Evolutionary conservation across 805 yeast genomes (phyloP).

Genomic region (Ogataea dorogensis): DNA sequence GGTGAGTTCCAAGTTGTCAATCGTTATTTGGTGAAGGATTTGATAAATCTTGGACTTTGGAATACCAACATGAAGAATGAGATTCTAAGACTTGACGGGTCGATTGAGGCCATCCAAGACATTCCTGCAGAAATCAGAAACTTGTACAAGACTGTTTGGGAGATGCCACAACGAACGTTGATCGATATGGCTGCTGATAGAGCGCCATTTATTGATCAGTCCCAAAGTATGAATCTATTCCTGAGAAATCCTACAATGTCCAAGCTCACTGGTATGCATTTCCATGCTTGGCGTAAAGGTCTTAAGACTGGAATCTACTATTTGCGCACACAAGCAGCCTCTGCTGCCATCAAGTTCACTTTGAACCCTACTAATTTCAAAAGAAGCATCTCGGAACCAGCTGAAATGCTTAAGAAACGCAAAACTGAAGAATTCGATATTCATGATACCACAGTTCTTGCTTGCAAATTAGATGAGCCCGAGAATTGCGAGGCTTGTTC

Average conservation of each 20-base stretch:
- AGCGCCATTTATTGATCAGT: constrained; percentile 78
- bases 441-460: constrained; percentile 18
- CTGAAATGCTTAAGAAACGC: constrained; percentile 8
- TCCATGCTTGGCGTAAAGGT: constrained; percentile 98
- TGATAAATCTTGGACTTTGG: constrained; percentile 84
- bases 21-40: constrained; percentile 77
- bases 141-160: constrained; percentile 96
- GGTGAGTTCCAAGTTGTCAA: constrained; percentile 95
- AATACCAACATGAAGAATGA: constrained; percentile 71
- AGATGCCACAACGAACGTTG: constrained; percentile 78
- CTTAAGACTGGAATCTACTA: constrained; percentile 98
- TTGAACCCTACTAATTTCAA: constrained; percentile 43
- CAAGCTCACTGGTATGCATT: constrained; percentile 95
- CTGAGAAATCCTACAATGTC: constrained; percentile 92
- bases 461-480: constrained; percentile 26
- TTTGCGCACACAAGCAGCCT: constrained; percentile 94
- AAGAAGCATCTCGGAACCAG: constrained; percentile 18
- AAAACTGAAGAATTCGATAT: constrained; percentile 14
- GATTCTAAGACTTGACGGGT: constrained; percentile 76
- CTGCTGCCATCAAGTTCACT: constrained; percentile 93
- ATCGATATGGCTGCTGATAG: constrained; percentile 86
- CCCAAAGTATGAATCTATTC: constrained; percentile 89
- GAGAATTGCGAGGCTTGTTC: constrained; percentile 43
- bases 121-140: constrained; percentile 74
- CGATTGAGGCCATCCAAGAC: constrained; percentile 70